These are phyloP conservation scores for Patellaria atrata DNA, from an alignment of 495 filamentous ascomycete genomes.

Conservation along the genomic window DNA sequence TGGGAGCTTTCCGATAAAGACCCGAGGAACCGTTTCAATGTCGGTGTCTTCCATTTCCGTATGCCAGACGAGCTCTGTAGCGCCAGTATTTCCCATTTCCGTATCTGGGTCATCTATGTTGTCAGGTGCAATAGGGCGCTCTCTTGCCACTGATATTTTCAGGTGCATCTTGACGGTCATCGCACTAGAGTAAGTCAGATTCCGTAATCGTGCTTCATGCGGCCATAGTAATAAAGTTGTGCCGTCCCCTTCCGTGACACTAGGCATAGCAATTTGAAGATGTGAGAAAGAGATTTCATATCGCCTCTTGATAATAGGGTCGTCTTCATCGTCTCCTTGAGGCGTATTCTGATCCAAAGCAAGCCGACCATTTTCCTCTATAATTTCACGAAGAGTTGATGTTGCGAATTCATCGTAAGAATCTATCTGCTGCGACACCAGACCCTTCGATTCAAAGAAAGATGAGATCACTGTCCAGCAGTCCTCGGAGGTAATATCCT, in stretches of 20 bases:
- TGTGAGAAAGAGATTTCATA: constrained; percentile 89
- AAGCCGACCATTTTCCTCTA: constrained; percentile 75
- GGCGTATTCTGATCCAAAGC: constrained; percentile 80
- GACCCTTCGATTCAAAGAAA: constrained; percentile 88
- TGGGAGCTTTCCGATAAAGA: constrained; percentile 86
- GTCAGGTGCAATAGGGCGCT: constrained; percentile 46
- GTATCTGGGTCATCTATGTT: constrained; percentile 32
- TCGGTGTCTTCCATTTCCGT: constrained; percentile 33
- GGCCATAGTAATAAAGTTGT: constrained; percentile 66
- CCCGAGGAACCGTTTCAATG: constrained; percentile 32
- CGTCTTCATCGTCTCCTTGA: constrained; percentile 45
- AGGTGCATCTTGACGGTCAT: constrained; percentile 76
- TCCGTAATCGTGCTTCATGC: constrained; percentile 85
- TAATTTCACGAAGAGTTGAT: constrained; percentile 81
- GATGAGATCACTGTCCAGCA: constrained; percentile 95
- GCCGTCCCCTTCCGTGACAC: constrained; percentile 84
- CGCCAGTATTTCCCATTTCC: constrained; percentile 44
- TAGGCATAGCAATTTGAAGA: constrained; percentile 67
- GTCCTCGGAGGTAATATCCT: constrained; percentile 76
- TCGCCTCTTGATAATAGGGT: constrained; percentile 66
- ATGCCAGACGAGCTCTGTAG: constrained; percentile 44
- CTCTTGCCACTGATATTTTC: constrained; percentile 64
- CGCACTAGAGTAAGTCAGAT: constrained; percentile 86
- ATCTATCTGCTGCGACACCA: constrained; percentile 94
- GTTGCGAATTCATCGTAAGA: constrained; percentile 95